Base-by-base conservation (phyloP, 2,329 filamentous ascomycete genomes). In the Pseudomassariella vexata region DNA sequence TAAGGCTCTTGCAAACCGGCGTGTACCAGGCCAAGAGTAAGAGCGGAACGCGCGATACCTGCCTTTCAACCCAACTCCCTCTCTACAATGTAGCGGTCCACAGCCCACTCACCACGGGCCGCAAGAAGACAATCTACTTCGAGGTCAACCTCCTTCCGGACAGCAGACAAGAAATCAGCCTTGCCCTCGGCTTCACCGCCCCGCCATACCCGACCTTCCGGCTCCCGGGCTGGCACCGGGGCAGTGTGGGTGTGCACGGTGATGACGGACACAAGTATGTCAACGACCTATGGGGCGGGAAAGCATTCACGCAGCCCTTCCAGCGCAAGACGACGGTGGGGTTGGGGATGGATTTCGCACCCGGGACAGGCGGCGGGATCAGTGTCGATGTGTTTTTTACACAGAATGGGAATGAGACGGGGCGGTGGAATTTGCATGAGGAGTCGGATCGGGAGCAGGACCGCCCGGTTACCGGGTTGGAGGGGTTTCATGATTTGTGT, bases 191-290 rank as follows among this genome's bases (percentile, higher is more conserved):
- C 8, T 87, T 79, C 53, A 62, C 73, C 0, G 84, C 83, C 2
- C 73, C 82, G 28, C 85, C 85, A 6, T 90, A 88, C 50, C 85
- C 85, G 6, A 67, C 71, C 0, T 90, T 86, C 63, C 73, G 85
- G 6, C 70, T 89, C 38, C 85, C 85, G 0, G 85, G 85, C 2
- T 90, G 85, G 85, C 82, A 92, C 51, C 72, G 85, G 20, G 85
- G 74, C 12, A 82, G 76, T 41, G 49, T 89, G 10, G 85, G 69
- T 2, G 76, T 90, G n/a, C 85, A 90, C 52, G 79, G 81, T 28
- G 85, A 90, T 53, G 85, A 90, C 54, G 85, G 85, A 0, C 71
- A 81, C 46, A 73, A 73, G 53, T 92, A 82, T 53, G 68, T 87
- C 47, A 86, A 88, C 50, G 82, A 90, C 53, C 68, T 69, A 6